A percentile compares a stretch with the other conserved stretches of the same genome.
Evolutionary conservation across 2,329 filamentous ascomycete genomes (phyloP).

Genomic region (Celoporthe dispersa): DNA sequence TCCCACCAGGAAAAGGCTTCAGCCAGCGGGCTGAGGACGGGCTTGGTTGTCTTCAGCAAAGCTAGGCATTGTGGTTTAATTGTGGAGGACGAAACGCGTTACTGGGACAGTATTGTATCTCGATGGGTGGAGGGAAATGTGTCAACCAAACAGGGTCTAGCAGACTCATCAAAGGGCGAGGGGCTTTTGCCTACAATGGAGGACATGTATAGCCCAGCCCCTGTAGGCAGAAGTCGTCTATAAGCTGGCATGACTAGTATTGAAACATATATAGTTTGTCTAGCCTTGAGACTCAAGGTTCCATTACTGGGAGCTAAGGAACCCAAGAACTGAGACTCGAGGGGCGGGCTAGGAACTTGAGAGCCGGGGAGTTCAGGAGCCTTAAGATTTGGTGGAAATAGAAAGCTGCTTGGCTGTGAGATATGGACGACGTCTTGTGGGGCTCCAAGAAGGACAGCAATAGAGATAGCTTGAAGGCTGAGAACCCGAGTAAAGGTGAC

Average conservation of each 20-base stretch:
- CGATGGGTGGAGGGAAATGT: constrained; percentile 11
- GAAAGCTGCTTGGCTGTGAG: neutral
- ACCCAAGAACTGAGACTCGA: neutral
- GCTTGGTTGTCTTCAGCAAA: constrained; percentile 9
- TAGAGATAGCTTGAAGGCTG: neutral
- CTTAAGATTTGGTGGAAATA: neutral
- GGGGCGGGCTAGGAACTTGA: neutral
- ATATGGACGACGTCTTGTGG: neutral
- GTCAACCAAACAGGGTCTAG: too few species aligned
- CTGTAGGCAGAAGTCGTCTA: neutral
- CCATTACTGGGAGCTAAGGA: neutral
- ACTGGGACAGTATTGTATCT: constrained; percentile 21
- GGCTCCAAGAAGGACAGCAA: neutral
- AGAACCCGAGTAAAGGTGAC: neutral
- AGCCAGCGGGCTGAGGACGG: constrained; percentile 15
- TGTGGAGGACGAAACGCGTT: constrained; percentile 18
- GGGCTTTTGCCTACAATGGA: neutral
- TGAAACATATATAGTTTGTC: neutral
- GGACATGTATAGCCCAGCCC: neutral
- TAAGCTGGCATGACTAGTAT: neutral
- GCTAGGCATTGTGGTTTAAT: constrained; percentile 26
- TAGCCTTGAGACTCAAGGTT: neutral
- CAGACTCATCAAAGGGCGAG: neutral
- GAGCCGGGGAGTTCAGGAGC: neutral
- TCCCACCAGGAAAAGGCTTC: constrained; percentile 17